Evolutionary conservation across 2,329 filamentous ascomycete species (phyloP), one percentile per base, ranked within the genome.

Genomic region (Cercospora sp.): DNA sequence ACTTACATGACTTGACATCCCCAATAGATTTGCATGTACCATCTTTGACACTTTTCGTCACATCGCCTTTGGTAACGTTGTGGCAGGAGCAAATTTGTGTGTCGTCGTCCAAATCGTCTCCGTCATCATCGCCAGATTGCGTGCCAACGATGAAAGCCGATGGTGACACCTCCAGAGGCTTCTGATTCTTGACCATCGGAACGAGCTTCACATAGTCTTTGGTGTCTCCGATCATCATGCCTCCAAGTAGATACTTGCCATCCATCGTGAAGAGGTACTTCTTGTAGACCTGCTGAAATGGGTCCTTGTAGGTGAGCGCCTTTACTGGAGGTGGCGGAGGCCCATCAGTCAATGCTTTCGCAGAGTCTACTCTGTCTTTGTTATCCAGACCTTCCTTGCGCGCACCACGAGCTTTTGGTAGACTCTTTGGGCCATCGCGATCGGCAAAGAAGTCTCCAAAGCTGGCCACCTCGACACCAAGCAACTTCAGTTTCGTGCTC

Each of bases 221-320:
- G 0, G 92, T 96, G 75, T 97, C 93, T 45, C 93, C 94, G 69
- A 97, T 95, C 92, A 97, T 97, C 92, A 97, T 97, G 3, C 93
- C 94, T n/a, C 93, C 93, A 0, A 97, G 87, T 1, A 97, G 83
- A 75, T 94, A 94, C 78, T 96, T 96, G 28, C 93, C 93, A 76
- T 97, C 94, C 76, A 89, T 83, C 0, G 93, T 96, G 76, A 97
- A 97, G 10, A 97, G 82, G 79, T 95, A 97, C 77, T 97, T 97
- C 80, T 97, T 97, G 82, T 97, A 97, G 1, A 97, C 88, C 59
- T 92, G 89, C 66, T 89, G 86, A 77, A 97, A 97, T 0, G 93
- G 93, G 75, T 97, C 93, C 70, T 90, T 93, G 82, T 97, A 97
- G 0, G 91, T 94, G 51, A 97, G 82, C 0, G 93, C 89, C 80